Evolutionary conservation across 352 stramenopile species (phyloP).

Genomic region (Plasmopara halstedii): DNA sequence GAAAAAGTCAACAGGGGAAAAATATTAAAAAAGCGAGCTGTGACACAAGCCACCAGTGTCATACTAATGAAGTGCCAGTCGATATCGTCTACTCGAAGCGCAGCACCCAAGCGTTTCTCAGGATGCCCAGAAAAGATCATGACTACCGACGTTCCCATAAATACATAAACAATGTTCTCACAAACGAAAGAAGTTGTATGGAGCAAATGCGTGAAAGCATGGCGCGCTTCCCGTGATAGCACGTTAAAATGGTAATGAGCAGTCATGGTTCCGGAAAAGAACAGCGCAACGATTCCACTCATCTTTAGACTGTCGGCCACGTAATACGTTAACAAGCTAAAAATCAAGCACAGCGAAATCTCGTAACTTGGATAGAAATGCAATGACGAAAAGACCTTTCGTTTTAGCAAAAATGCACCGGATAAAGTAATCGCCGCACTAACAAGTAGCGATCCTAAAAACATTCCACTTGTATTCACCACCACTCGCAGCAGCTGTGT

Average conservation of each 20-base stretch:
- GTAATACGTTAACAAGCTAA: constrained; percentile 80
- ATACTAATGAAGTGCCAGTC: constrained; percentile 72
- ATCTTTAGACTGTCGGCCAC: constrained; percentile 67
- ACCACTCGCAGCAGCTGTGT: constrained; percentile 56
- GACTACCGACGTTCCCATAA: constrained; percentile 81
- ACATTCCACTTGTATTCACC: constrained; percentile 63
- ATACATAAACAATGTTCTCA: constrained; percentile 80
- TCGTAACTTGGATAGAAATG: constrained; percentile 80
- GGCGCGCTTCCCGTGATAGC: constrained; percentile 66
- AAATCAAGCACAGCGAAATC: constrained; percentile 79
- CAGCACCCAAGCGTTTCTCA: constrained; percentile 35
- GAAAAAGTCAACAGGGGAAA: constrained; percentile 64
- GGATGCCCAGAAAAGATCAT: constrained; percentile 70
- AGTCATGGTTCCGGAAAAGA: constrained; percentile 89
- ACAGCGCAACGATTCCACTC: constrained; percentile 90
- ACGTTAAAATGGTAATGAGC: constrained; percentile 84
- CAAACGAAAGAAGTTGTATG: constrained; percentile 73
- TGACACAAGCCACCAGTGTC: constrained; percentile 54
- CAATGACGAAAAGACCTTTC: constrained; percentile 57
- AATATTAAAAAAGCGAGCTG: constrained; percentile 69
- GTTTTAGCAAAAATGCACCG: constrained; percentile 74
- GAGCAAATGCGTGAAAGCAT: constrained; percentile 77
- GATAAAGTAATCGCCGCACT: constrained; percentile 59
- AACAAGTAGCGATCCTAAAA: constrained; percentile 67
- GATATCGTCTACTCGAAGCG: constrained; percentile 67